Base-by-base conservation (phyloP, 768 basidiomycete species). In the Agrocybe pediades region DNA sequence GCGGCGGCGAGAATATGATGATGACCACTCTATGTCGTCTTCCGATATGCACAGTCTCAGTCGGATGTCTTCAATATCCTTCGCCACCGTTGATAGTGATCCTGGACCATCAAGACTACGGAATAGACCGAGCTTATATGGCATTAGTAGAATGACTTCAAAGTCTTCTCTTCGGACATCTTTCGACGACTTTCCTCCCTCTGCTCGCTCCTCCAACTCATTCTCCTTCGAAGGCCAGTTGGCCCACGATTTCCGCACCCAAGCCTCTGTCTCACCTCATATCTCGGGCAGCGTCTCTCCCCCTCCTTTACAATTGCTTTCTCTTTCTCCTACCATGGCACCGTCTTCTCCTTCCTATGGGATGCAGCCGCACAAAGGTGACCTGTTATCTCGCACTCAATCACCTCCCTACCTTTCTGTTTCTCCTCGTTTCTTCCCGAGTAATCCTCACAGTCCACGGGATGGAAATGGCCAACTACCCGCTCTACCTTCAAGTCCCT, bases 1-100 rank as follows among this genome's bases (percentile, higher is more conserved):
- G 56, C 82, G 92, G 58, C 82, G 89, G 65, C 75, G 90, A 65
- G 90, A 93, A 62, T 88, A 81, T 60, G 93, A 95, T 71, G 93
- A 94, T 65, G 92, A 93, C 63, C 91, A 90, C 65, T 95, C 93
- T 25, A 89, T 92, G 82, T 92, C 91, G 49, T 92, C 89, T 24
- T 92, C 90, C 43, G 93, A 94, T 60, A 76, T 94, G 25, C 88
- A 88, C 59, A 89, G 85, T 65, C 74, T 84, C 49, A 81, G 86
- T 39, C 84, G 84, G 51, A 81, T 88, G 76, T 92, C 90, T 6
- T 81, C 84, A 27, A 83, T 90, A 62, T 94, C 91, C 17, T 89
- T 90, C 63, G 83, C 86, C 21, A 90, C 92, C 4, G 88, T 90
- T 48, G 90, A 92, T 65, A 91, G 89, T 59, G 92, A 94, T 65